These are phyloP conservation scores for Ziziphus jujuba DNA, from an alignment of 306 rosid species.

Conservation along the genomic window DNA sequence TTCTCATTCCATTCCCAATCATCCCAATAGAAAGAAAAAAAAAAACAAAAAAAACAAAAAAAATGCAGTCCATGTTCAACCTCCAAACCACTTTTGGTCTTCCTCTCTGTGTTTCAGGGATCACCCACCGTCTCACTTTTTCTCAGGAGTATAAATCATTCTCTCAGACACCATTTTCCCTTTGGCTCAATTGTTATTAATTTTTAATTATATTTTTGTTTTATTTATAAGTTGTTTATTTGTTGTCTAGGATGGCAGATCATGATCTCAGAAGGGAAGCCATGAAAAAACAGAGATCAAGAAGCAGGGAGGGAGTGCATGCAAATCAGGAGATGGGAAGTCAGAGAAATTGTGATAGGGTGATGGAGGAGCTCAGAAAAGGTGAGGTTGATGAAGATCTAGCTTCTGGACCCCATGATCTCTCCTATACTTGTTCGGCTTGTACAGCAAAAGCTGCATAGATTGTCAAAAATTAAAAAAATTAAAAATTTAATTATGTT, in stretches of 20 bases:
- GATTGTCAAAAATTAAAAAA: no score
- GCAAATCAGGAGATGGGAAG: conserved; percentile 41
- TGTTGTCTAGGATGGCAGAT: conserved; percentile 57
- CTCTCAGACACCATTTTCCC: neutral
- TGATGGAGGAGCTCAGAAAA: conserved; percentile 27
- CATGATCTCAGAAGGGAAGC: conserved; percentile 69
- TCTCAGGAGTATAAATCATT: conserved; percentile 38
- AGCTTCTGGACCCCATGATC: conserved; percentile 29
- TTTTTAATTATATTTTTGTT: neutral
- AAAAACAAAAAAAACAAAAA: neutral
- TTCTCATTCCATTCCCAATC: neutral
- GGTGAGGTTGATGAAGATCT: conserved; percentile 43
- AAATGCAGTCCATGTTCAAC: conserved; percentile 55
- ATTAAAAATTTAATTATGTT: no score
- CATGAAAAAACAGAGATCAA: conserved; percentile 49
- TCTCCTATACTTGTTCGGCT: conserved; percentile 17
- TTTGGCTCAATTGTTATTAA: conserved; percentile 6
- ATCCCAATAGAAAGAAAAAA: neutral
- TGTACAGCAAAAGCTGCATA: conserved; percentile 69
- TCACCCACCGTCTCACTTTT: conserved; percentile 39
- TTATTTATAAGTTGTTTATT: neutral
- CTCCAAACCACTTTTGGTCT: conserved; percentile 55
- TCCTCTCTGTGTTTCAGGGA: conserved; percentile 66
- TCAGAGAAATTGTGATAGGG: conserved; percentile 10
- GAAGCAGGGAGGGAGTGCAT: conserved; percentile 25